A percentile compares a stretch with the other conserved stretches of the same genome.
phyloP scores from a whole-genome alignment of 805 yeast species.

The Candida corydali region DNA sequence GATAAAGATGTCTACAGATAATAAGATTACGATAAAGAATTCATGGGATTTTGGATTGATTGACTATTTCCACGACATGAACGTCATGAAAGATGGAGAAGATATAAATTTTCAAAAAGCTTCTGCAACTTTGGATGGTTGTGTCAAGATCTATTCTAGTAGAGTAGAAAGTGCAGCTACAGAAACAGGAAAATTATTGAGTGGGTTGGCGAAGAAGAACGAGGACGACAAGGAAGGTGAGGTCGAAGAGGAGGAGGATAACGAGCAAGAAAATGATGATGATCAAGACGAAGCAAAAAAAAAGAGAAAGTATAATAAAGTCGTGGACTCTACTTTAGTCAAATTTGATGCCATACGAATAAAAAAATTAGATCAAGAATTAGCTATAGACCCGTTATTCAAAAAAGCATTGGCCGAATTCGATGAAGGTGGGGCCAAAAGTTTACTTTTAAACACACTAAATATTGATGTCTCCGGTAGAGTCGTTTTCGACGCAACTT shows the following conservation, averaged over 20 bases:
- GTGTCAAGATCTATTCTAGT: constrained; percentile 87
- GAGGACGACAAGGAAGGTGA: constrained; percentile 18
- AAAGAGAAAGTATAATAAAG: constrained; percentile 26
- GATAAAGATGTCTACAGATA: constrained; percentile 45
- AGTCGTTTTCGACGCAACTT: constrained; percentile 64
- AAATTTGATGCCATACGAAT: constrained; percentile 48
- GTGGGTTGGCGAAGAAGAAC: constrained; percentile 57
- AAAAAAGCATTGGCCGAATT: constrained; percentile 72
- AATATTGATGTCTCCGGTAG: constrained; percentile 49
- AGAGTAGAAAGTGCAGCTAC: constrained; percentile 89
- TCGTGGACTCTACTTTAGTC: constrained; percentile 46
- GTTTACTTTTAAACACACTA: constrained; percentile 60
- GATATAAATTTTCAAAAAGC: constrained; percentile 84
- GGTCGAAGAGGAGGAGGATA: constrained; percentile 18
- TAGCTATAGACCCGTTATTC: constrained; percentile 69
- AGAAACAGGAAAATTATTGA: constrained; percentile 79
- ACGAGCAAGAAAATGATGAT: constrained; percentile 15
- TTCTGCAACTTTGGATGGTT: constrained; percentile 87
- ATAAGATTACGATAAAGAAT: constrained; percentile 46
- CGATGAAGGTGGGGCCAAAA: constrained; percentile 81
- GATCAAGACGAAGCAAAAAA: constrained; percentile 15
- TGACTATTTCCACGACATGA: constrained; percentile 50
- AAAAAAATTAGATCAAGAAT: constrained; percentile 59
- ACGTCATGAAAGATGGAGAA: constrained; percentile 41
- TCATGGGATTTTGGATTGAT: constrained; percentile 50